Conservation (phyloP, 257 asterid species). For the Fraxinus pennsylvanica region DNA sequence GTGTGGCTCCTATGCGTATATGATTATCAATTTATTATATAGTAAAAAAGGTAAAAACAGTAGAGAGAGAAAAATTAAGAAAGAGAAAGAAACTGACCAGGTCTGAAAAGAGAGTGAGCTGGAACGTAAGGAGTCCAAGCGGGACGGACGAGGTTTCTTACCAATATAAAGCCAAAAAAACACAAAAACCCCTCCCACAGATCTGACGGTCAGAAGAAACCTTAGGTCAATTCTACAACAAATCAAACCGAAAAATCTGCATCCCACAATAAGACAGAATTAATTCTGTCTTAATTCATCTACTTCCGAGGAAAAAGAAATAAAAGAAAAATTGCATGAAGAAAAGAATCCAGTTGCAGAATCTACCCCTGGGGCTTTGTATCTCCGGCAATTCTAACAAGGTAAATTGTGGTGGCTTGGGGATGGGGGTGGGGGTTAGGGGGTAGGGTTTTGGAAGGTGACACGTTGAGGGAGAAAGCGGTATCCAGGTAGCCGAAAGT, state of each 20-base stretch:
- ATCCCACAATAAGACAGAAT: not conserved
- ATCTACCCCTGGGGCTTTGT: slow-evolving; percentile 4
- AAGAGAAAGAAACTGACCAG: slow-evolving; percentile 36
- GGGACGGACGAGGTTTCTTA: slow-evolving; percentile 18
- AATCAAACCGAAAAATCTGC: slow-evolving; percentile 8
- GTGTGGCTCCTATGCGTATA: slow-evolving; percentile 1
- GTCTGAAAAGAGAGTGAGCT: slow-evolving; percentile 38
- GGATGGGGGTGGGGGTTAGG: not conserved
- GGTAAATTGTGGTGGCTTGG: not conserved
- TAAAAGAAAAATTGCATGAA: not conserved
- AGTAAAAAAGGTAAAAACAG: not conserved
- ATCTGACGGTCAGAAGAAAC: slow-evolving; percentile 28
- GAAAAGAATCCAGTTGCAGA: not conserved
- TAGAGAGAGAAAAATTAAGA: slow-evolving; percentile 15
- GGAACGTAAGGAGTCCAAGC: slow-evolving; percentile 43
- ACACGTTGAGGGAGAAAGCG: slow-evolving; percentile 52
- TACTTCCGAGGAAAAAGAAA: not conserved
- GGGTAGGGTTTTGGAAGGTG: slow-evolving; percentile 46
- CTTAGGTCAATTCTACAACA: slow-evolving; percentile 12
- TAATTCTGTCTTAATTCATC: not conserved
- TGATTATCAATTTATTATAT: not conserved
- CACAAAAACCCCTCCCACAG: slow-evolving; percentile 16
- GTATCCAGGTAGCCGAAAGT: slow-evolving; percentile 44
- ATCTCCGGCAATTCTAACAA: slow-evolving; percentile 7
- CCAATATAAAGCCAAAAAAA: slow-evolving; percentile 15